Conservation (phyloP, 768 basidiomycete genomes). For the Hericium coralloides region DNA sequence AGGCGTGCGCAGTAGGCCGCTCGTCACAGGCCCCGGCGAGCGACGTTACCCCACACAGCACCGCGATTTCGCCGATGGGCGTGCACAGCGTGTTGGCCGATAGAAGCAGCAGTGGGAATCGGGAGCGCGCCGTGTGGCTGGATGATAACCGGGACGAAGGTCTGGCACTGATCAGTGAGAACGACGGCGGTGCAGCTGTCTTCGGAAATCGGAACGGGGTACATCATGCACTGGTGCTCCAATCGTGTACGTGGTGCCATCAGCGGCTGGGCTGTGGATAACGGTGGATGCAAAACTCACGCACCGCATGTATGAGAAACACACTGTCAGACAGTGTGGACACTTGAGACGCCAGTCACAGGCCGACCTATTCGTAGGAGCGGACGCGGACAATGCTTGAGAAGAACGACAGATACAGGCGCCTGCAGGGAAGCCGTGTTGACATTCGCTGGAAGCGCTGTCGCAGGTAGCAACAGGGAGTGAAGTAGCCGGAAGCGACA, state of each 20-base stretch:
- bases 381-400: not conserved
- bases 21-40: not conserved
- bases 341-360: not conserved
- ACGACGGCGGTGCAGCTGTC: not conserved
- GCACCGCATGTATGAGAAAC: not conserved
- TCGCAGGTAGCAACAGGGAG: not conserved
- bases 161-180: not conserved
- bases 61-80: not conserved
- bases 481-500: not conserved
- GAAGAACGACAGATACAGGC: not conserved
- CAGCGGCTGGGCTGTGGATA: not conserved
- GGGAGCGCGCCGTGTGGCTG: not conserved
- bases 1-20: not conserved
- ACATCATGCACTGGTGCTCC: not conserved
- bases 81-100: not conserved
- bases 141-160: not conserved
- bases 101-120: not conserved
- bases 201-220: not conserved
- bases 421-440: not conserved
- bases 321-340: not conserved
- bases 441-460: not conserved
- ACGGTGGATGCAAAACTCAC: not conserved
- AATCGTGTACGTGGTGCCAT: not conserved
- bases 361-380: not conserved
- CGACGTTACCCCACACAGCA: slow-evolving; percentile 2